A percentile compares a stretch with the other conserved stretches of the same genome.
Conservation (phyloP, 345 rosid genomes). For the Acer negundo region DNA sequence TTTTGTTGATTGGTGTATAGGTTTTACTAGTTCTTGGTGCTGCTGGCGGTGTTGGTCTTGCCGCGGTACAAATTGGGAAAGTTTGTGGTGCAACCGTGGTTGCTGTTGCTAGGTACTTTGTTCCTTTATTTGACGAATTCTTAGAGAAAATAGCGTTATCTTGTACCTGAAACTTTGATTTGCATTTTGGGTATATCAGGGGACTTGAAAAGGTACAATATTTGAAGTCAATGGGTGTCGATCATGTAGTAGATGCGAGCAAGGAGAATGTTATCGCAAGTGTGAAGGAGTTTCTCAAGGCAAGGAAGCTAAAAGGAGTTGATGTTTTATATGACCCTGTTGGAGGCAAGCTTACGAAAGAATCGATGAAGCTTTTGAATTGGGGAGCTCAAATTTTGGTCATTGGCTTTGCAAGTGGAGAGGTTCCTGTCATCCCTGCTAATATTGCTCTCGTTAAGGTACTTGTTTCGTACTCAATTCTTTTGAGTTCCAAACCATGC, state of each 20-base stretch:
- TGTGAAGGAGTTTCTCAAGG: conserved; percentile 73
- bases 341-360: conserved; percentile 78
- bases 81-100: conserved; percentile 79
- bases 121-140: neutral
- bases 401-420: conserved; percentile 94
- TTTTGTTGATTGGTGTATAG: conserved; percentile 31
- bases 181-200: conserved; percentile 32
- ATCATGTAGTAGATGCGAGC: conserved; percentile 76
- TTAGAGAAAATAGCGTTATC: neutral
- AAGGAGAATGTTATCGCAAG: conserved; percentile 63
- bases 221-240: conserved; percentile 78
- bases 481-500: neutral
- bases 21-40: conserved; percentile 93
- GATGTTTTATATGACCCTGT: conserved; percentile 92
- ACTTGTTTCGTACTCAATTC: conserved; percentile 10
- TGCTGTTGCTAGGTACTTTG: conserved; percentile 74
- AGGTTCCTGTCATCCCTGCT: conserved; percentile 77
- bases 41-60: conserved; percentile 96
- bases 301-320: conserved; percentile 77
- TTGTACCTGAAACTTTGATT: neutral
- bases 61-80: conserved; percentile 95
- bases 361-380: conserved; percentile 74
- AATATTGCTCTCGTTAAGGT: conserved; percentile 95
- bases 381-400: conserved; percentile 95
- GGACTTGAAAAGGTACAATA: conserved; percentile 71